phyloP scores from a whole-genome alignment of 306 rosid genomes.

The Cucurbita maxima region DNA sequence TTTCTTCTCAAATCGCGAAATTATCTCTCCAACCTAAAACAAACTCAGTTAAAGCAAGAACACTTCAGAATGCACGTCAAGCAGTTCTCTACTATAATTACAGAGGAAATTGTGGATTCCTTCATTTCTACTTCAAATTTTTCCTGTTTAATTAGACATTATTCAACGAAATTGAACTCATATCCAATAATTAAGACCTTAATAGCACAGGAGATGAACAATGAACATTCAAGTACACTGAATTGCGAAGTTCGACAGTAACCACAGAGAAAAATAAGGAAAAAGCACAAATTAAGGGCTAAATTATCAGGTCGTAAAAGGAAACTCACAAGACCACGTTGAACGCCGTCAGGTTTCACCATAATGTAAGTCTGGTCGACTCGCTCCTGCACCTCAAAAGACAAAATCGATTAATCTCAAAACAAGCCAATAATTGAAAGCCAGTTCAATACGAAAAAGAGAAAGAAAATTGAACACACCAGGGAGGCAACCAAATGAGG shows the following conservation, averaged over 20 bases:
- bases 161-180: neutral
- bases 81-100: neutral
- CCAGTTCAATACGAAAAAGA: neutral
- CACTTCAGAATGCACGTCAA: neutral
- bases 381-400: conserved; percentile 44
- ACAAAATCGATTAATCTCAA: neutral
- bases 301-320: neutral
- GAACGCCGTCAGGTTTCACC: conserved; percentile 97
- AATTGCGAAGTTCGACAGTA: too few species aligned
- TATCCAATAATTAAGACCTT: neutral
- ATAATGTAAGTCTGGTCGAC: conserved; percentile 83
- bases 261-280: neutral
- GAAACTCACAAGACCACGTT: conserved; percentile 77
- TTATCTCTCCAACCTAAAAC: conserved; percentile 82
- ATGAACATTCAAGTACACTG: neutral
- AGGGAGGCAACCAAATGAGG: conserved; percentile 71
- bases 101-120: neutral
- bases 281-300: conserved; percentile 1
- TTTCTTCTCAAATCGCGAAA: conserved; percentile 86
- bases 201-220: neutral
- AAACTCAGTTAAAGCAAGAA: conserved; percentile 3
- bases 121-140: neutral
- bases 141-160: neutral
- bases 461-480: conserved; percentile 23
- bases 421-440: neutral